A percentile compares a stretch with the other conserved stretches of the same genome.
Conservation (phyloP, 2,329 filamentous ascomycete genomes). For the Cladophialophora yegresii region DNA sequence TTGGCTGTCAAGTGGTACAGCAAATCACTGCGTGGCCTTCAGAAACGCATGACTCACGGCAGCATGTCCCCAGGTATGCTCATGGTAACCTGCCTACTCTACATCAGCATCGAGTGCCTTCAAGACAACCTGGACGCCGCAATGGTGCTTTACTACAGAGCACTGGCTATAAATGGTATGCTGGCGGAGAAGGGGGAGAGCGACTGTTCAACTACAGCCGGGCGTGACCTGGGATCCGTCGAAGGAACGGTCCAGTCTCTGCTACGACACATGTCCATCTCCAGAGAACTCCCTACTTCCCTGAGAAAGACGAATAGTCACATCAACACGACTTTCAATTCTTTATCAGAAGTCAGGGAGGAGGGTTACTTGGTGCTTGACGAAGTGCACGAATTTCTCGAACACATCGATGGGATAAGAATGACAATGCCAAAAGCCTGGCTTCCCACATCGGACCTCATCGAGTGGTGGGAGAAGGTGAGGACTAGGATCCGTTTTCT, state of each 20-base stretch:
- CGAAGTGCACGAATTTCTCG: conserved; percentile 20
- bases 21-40: conserved; percentile 17
- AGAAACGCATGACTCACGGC: conserved; percentile 6
- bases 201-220: not conserved
- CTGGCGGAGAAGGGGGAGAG: not conserved
- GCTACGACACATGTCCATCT: conserved; percentile 21
- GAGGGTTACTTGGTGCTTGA: conserved; percentile 10
- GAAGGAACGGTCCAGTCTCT: conserved; percentile 8
- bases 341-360: conserved; percentile 14
- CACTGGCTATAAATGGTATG: conserved; percentile 12
- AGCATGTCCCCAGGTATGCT: conserved; percentile 2
- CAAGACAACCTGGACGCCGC: conserved; percentile 17
- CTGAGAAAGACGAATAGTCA: not conserved
- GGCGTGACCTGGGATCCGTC: not conserved
- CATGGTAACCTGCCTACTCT: conserved; percentile 24
- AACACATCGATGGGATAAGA: conserved; percentile 13
- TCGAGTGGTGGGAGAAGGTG: conserved; percentile 5
- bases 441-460: conserved; percentile 9
- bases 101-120: conserved; percentile 27
- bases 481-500: conserved; percentile 2
- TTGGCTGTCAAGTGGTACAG: conserved; percentile 21
- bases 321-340: not conserved
- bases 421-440: conserved; percentile 19
- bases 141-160: conserved; percentile 18
- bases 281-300: conserved; percentile 8